Evolutionary conservation across 2,329 filamentous ascomycete species (phyloP).

Genomic region (Epichloe scottii): DNA sequence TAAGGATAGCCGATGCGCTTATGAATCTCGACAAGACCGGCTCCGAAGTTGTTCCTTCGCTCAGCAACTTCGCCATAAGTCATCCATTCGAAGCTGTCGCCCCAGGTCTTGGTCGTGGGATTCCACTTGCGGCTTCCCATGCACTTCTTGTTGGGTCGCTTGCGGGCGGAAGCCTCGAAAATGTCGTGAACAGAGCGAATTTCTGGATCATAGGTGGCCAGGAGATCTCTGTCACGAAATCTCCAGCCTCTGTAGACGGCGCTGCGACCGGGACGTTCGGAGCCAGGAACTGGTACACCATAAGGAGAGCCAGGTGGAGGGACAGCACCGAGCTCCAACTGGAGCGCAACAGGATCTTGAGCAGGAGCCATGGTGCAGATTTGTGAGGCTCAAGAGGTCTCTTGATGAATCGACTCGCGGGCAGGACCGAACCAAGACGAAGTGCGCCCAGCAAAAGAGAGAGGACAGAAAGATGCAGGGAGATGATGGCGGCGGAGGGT

Average conservation of each 20-base stretch:
- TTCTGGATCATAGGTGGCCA: constrained; percentile 60
- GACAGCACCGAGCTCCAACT: constrained; percentile 42
- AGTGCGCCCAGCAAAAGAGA: background rate
- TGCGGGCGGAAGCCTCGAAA: constrained; percentile 57
- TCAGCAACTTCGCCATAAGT: constrained; percentile 69
- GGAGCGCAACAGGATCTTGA: constrained; percentile 25
- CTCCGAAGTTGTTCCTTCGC: constrained; percentile 73
- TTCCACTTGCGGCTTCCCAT: constrained; percentile 76
- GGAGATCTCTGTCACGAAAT: constrained; percentile 55
- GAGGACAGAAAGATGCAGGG: background rate
- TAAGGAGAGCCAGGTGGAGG: constrained; percentile 69
- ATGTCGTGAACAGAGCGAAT: constrained; percentile 65
- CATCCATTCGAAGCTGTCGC: constrained; percentile 68
- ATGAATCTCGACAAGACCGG: constrained; percentile 74
- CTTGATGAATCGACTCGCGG: constrained; percentile 3
- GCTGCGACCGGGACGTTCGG: constrained; percentile 58
- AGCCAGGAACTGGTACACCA: constrained; percentile 63
- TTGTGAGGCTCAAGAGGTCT: background rate
- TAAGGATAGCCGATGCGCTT: constrained; percentile 51
- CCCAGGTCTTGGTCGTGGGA: constrained; percentile 56
- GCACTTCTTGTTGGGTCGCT: constrained; percentile 55
- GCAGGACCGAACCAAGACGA: background rate
- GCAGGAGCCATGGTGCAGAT: constrained; percentile 19
- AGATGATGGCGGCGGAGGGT: background rate
- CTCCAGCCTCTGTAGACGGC: constrained; percentile 76